Evolutionary conservation across 768 basidiomycete species (phyloP).

Genomic region (Russula griseocarnosa): DNA sequence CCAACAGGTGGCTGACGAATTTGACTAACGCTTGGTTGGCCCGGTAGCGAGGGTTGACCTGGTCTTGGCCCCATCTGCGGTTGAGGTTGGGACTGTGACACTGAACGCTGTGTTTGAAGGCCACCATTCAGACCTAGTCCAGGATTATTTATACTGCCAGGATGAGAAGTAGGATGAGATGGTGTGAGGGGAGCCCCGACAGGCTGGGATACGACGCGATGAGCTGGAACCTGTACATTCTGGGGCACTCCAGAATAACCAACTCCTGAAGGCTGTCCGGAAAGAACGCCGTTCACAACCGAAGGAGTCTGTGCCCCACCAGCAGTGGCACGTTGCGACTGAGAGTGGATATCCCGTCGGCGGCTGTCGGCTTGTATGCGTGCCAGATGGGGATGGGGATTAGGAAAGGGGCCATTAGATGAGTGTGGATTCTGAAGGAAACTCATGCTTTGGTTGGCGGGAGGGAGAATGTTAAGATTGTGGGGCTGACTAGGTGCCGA

Average conservation of each 20-base stretch:
- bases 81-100: slow-evolving; percentile 34
- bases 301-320: slow-evolving; percentile 17
- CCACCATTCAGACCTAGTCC: slow-evolving; percentile 39
- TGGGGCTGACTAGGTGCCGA: slow-evolving; percentile 38
- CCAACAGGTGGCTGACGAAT: slow-evolving; percentile 37
- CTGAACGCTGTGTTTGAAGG: slow-evolving; percentile 37
- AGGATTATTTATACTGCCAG: slow-evolving; percentile 32
- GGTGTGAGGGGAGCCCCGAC: slow-evolving; percentile 8
- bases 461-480: slow-evolving; percentile 40
- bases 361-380: slow-evolving; percentile 9
- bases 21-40: slow-evolving; percentile 35
- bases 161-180: slow-evolving; percentile 18
- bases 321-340: slow-evolving; percentile 20
- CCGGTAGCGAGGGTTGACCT: slow-evolving; percentile 32
- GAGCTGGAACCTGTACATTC: slow-evolving; percentile 31
- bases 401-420: slow-evolving; percentile 23
- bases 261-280: slow-evolving; percentile 24
- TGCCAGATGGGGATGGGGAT: neutral
- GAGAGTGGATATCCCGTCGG: slow-evolving; percentile 7
- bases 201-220: slow-evolving; percentile 59
- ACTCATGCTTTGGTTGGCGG: slow-evolving; percentile 33
- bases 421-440: slow-evolving; percentile 33
- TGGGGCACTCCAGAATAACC: slow-evolving; percentile 15
- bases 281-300: slow-evolving; percentile 25
- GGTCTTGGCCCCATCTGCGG: slow-evolving; percentile 35